phyloP scores from a whole-genome alignment of 768 basidiomycete species.

The Leucosporidium scottii region DNA sequence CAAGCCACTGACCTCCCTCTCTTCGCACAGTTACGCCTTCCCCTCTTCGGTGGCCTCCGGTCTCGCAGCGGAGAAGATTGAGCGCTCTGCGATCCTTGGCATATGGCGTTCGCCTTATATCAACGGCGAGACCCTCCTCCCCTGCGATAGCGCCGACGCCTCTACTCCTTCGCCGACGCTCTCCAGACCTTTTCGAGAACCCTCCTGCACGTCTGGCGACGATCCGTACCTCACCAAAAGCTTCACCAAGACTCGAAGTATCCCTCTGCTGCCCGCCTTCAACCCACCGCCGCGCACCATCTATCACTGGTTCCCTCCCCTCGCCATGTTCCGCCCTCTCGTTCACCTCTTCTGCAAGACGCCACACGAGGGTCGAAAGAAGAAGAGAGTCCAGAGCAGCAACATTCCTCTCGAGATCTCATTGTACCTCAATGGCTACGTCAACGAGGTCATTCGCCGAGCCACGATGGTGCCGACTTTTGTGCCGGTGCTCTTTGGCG shows the following conservation, averaged over 20 bases:
- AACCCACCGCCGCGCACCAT: constrained; percentile 11
- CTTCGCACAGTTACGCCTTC: constrained; percentile 18
- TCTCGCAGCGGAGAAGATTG: constrained; percentile 2
- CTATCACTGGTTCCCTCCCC: constrained; percentile 11
- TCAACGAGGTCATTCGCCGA: constrained; percentile 7
- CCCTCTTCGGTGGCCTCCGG: constrained; percentile 1
- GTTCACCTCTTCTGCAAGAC: background rate
- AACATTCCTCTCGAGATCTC: constrained; percentile 13
- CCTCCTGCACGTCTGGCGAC: background rate
- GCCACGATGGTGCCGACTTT: constrained; percentile 34
- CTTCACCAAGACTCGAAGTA: background rate
- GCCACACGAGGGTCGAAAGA: background rate
- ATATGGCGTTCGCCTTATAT: constrained; percentile 16
- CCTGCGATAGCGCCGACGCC: background rate
- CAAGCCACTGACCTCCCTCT: too few relatives aligned
- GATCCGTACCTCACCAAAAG: background rate
- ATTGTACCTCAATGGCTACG: constrained; percentile 2
- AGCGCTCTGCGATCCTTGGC: constrained; percentile 1
- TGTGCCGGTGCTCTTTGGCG: constrained; percentile 28
- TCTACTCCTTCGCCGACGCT: background rate
- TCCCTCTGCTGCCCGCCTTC: constrained; percentile 15
- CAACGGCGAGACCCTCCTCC: constrained; percentile 13
- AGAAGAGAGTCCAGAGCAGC: background rate
- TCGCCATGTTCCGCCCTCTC: constrained; percentile 10
- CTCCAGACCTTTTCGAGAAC: background rate